Evolutionary conservation across 805 yeast species (phyloP).

Genomic region (Brettanomyces sp.): DNA sequence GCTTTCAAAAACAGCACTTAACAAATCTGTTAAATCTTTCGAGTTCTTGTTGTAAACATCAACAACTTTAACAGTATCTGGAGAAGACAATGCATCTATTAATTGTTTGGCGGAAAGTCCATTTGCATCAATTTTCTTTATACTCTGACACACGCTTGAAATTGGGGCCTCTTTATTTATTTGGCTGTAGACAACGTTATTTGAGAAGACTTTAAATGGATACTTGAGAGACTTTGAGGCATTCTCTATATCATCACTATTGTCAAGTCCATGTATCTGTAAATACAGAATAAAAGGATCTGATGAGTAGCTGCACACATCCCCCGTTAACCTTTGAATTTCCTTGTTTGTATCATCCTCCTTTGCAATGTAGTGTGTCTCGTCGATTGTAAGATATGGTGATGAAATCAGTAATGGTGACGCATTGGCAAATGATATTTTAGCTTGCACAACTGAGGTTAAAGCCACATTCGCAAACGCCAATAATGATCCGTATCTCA

Average conservation of each 20-base stretch:
- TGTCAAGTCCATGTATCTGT: constrained; percentile 12
- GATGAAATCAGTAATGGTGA: constrained; percentile 22
- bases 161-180: too few species aligned
- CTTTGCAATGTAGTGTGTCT: constrained; percentile 12
- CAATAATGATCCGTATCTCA: not conserved
- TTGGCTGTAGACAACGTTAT: constrained; percentile 12
- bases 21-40: too few species aligned
- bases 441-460: not conserved
- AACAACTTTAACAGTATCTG: not conserved
- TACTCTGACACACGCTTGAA: not conserved
- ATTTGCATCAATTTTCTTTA: not conserved
- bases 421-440: constrained; percentile 22
- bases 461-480: not conserved
- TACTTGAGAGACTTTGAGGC: too few species aligned
- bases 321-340: constrained; percentile 8
- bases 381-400: constrained; percentile 1
- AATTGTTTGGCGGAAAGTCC: not conserved
- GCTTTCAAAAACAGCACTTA: too few species aligned
- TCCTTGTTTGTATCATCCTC: constrained; percentile 3
- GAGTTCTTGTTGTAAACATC: not conserved
- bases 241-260: too few species aligned
- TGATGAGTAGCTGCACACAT: constrained; percentile 8
- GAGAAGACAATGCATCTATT: not conserved
- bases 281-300: constrained; percentile 7
- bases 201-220: too few species aligned